Evolutionary conservation across 2,329 filamentous ascomycete genomes (phyloP).

Genomic region (Seiridium unicorne): DNA sequence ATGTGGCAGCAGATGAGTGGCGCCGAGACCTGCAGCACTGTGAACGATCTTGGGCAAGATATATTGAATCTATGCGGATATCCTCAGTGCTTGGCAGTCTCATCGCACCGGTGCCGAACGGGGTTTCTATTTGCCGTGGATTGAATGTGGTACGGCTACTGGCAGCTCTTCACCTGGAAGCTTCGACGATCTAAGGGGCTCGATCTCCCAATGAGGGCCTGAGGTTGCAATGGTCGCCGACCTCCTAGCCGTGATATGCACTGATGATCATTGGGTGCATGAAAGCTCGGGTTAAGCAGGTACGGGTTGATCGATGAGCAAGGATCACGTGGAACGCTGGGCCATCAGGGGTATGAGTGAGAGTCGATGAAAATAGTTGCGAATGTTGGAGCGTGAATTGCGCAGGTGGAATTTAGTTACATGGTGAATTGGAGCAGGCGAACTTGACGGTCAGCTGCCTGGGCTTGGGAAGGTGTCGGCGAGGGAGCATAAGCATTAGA

Average conservation of each 20-base stretch:
- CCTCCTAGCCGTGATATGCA: neutral
- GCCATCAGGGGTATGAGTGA: too few relatives aligned
- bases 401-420: too few relatives aligned
- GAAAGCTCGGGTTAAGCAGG: neutral
- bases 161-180: neutral
- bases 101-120: conserved; percentile 1
- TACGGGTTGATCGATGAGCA: neutral
- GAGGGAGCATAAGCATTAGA: too few relatives aligned
- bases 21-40: conserved; percentile 19
- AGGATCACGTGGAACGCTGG: neutral
- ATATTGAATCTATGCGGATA: conserved; percentile 15
- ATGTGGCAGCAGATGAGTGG: conserved; percentile 22
- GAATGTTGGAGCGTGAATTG: too few relatives aligned
- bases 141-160: neutral
- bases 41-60: conserved; percentile 18
- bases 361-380: too few relatives aligned
- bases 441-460: too few relatives aligned
- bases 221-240: conserved; percentile 2
- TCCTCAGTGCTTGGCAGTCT: conserved; percentile 11
- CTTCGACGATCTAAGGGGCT: neutral
- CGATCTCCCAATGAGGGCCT: neutral
- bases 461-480: too few relatives aligned
- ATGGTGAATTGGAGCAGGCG: too few relatives aligned
- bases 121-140: neutral
- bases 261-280: neutral